Evolutionary conservation across 1,139 yeast genomes (phyloP).

Genomic region (Yamadazyma dushanensis): DNA sequence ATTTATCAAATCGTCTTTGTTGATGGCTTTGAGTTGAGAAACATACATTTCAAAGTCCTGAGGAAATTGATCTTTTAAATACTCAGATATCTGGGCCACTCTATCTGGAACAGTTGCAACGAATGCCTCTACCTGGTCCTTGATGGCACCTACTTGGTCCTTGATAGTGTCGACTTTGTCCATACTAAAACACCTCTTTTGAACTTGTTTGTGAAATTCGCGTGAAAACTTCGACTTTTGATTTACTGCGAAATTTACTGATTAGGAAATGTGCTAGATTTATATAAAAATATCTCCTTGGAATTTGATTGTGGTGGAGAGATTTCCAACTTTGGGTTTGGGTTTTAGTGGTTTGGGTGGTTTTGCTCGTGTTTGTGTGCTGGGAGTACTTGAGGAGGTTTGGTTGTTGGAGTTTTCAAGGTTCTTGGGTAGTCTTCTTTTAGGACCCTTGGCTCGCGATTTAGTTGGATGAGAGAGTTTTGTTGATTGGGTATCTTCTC

Average conservation of each 20-base stretch:
- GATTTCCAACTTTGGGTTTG: conserved; percentile 29
- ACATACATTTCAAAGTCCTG: conserved; percentile 13
- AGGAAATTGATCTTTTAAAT: conserved; percentile 11
- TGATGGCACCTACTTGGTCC: conserved; percentile 1
- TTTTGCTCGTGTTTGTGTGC: conserved; percentile 11
- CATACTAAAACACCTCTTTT: neutral
- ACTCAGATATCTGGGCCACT: conserved; percentile 10
- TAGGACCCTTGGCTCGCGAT: conserved; percentile 71
- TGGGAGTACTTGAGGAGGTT: conserved; percentile 1
- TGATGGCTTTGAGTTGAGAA: conserved; percentile 11
- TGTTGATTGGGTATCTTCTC: conserved; percentile 12
- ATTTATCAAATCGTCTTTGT: conserved; percentile 25
- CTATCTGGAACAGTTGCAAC: conserved; percentile 14
- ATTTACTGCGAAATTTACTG: no score
- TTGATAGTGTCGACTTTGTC: neutral
- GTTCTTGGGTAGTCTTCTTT: conserved; percentile 60
- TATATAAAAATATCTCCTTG: conserved; percentile 37
- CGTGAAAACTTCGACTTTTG: no score
- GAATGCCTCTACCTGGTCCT: conserved; percentile 11
- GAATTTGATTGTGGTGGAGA: conserved; percentile 28
- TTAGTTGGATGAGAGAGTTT: conserved; percentile 61
- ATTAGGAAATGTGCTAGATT: no score
- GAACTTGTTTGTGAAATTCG: neutral
- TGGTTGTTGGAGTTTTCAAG: conserved; percentile 8
- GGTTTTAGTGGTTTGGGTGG: conserved; percentile 32